Conservation (phyloP, 2,329 filamentous ascomycete genomes). For the Knufia fluminis region DNA sequence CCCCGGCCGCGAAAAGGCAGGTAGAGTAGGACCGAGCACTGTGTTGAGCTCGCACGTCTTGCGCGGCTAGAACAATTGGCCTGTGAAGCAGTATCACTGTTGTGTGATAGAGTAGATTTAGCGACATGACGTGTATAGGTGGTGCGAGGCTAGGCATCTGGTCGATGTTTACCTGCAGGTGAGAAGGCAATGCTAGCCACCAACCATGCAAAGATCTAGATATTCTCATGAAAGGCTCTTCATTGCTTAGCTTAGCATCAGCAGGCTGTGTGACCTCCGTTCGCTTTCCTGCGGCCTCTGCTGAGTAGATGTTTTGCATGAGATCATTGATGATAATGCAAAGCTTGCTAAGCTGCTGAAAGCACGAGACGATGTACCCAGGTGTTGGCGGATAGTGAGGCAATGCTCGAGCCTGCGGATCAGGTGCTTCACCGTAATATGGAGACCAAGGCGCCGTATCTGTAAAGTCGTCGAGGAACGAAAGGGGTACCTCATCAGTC, state of each 20-base stretch:
- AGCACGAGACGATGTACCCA: constrained; percentile 25
- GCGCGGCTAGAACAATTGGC: constrained; percentile 36
- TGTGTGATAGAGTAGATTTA: constrained; percentile 43
- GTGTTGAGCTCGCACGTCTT: constrained; percentile 13
- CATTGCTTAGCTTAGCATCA: constrained; percentile 13
- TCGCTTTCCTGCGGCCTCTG: constrained; percentile 33
- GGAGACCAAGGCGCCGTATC: constrained; percentile 25
- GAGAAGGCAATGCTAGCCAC: constrained; percentile 33
- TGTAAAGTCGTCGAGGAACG: constrained; percentile 25
- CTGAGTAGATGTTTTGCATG: constrained; percentile 37
- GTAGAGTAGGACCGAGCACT: constrained; percentile 18
- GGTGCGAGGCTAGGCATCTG: constrained; percentile 27
- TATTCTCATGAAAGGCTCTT: constrained; percentile 26
- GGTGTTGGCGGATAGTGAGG: constrained; percentile 21
- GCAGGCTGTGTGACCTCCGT: constrained; percentile 15
- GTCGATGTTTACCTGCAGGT: constrained; percentile 33
- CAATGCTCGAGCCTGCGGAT: constrained; percentile 13
- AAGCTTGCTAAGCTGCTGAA: constrained; percentile 29
- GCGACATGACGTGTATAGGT: constrained; percentile 38
- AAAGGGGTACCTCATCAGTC: constrained; percentile 19
- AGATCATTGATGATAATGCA: constrained; percentile 42
- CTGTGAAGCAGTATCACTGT: constrained; percentile 46
- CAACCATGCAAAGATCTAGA: constrained; percentile 37
- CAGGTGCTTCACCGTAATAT: constrained; percentile 23
- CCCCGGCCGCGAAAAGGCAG: constrained; percentile 20